These are phyloP conservation scores for Trichophaea hybrida DNA, from an alignment of 2,329 filamentous ascomycete genomes.

Conservation along the genomic window DNA sequence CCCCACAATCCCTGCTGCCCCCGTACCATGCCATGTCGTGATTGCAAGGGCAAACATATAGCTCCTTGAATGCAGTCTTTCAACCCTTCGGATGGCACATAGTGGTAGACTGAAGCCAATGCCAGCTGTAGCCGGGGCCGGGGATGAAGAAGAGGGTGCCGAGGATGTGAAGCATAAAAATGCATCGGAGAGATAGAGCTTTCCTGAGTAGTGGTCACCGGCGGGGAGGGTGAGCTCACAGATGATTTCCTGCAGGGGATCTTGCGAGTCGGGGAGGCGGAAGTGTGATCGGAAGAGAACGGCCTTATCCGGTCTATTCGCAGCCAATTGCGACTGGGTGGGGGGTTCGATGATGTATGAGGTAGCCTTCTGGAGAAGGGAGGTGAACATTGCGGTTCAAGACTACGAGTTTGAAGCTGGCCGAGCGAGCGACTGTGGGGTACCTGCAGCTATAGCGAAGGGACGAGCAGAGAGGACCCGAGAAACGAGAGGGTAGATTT, in stretches of 20 bases:
- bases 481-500: not conserved
- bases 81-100: constrained; percentile 79
- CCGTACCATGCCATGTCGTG: constrained; percentile 72
- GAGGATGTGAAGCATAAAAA: constrained; percentile 92
- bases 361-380: constrained; percentile 21
- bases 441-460: not conserved
- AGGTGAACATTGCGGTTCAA: constrained; percentile 17
- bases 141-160: constrained; percentile 72
- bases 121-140: constrained; percentile 75
- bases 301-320: constrained; percentile 16
- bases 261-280: constrained; percentile 81
- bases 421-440: not conserved
- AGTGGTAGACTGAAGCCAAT: constrained; percentile 90
- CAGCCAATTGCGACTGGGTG: constrained; percentile 10
- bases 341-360: constrained; percentile 20
- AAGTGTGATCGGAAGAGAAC: constrained; percentile 86
- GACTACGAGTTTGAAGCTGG: not conserved
- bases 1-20: constrained; percentile 31
- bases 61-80: constrained; percentile 81
- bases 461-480: not conserved
- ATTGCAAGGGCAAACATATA: constrained; percentile 87
- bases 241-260: constrained; percentile 87
- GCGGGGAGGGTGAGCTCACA: constrained; percentile 82
- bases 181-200: constrained; percentile 83
- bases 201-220: constrained; percentile 80